Percentiles rank a stretch among this genome's conserved stretches.
phyloP scores from a whole-genome alignment of 2,329 filamentous ascomycete genomes.

The Pseudocercospora fuligena region DNA sequence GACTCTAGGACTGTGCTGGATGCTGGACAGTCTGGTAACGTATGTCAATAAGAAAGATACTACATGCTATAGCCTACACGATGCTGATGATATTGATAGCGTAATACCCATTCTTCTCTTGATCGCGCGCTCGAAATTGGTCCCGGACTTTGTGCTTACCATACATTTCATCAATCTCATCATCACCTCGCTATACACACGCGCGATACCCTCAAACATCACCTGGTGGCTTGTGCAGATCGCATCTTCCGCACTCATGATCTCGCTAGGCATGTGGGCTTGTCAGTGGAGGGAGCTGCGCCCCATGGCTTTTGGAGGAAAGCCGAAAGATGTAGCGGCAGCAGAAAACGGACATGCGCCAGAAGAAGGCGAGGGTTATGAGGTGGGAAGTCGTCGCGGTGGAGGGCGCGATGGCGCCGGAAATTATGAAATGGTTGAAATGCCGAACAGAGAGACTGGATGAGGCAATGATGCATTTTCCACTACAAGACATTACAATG shows the following conservation, averaged over 20 bases:
- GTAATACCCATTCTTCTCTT: constrained; percentile 81
- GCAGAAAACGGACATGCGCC: constrained; percentile 23
- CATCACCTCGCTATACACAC: constrained; percentile 77
- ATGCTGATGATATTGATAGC: constrained; percentile 54
- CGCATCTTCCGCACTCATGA: constrained; percentile 66
- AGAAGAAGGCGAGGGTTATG: constrained; percentile 46
- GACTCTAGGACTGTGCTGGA: constrained; percentile 71
- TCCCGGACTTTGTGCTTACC: constrained; percentile 91
- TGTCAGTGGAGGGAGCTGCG: constrained; percentile 88
- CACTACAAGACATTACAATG: neutral
- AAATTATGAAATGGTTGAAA: constrained; percentile 55
- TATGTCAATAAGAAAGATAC: constrained; percentile 47
- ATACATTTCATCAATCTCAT: constrained; percentile 83
- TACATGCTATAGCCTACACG: too few species aligned
- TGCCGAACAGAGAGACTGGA: constrained; percentile 43
- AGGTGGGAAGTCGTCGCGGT: constrained; percentile 46
- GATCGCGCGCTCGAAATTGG: constrained; percentile 86
- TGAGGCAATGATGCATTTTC: constrained; percentile 30
- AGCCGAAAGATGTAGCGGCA: constrained; percentile 36
- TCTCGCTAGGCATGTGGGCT: constrained; percentile 79
- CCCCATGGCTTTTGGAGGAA: constrained; percentile 84
- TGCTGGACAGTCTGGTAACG: constrained; percentile 68
- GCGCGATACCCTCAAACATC: constrained; percentile 72
- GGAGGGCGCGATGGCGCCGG: constrained; percentile 52
- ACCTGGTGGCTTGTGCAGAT: constrained; percentile 84